A percentile compares a stretch with the other conserved stretches of the same genome.
These are phyloP conservation scores for Globisporangium lucens DNA, from an alignment of 352 stramenopile species.

Conservation along the genomic window DNA sequence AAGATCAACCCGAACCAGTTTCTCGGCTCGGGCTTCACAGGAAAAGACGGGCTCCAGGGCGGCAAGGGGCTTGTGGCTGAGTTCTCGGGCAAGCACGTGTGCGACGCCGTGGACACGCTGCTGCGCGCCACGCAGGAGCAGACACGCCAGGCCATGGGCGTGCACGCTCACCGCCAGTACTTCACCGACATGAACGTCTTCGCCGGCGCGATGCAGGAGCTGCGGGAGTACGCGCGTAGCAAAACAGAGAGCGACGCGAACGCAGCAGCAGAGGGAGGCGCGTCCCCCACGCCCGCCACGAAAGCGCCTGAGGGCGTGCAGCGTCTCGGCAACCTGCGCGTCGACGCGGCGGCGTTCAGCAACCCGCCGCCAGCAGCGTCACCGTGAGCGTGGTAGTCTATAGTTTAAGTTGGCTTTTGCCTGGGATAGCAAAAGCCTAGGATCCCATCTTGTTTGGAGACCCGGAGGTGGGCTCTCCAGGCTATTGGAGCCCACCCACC, in stretches of 20 bases:
- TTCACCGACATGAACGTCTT: conserved; percentile 15
- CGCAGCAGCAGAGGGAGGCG: neutral
- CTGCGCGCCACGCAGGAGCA: conserved; percentile 9
- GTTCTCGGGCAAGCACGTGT: conserved; percentile 11
- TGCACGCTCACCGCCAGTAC: conserved; percentile 11
- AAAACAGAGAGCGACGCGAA: neutral
- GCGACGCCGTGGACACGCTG: conserved; percentile 11
- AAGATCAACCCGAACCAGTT: conserved; percentile 28
- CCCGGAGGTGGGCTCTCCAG: no score
- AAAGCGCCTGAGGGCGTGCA: conserved; percentile 10
- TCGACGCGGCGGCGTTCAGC: conserved; percentile 6
- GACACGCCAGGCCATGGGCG: conserved; percentile 10
- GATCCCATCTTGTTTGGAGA: neutral
- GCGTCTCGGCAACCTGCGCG: conserved; percentile 4
- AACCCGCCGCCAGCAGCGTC: neutral
- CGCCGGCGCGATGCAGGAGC: conserved; percentile 1
- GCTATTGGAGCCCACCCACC: no score
- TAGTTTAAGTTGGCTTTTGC: neutral
- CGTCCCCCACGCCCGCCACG: neutral
- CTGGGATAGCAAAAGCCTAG: neutral
- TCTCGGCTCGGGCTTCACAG: conserved; percentile 18
- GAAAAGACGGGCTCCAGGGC: conserved; percentile 7
- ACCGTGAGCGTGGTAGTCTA: neutral
- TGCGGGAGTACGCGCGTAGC: conserved; percentile 1
- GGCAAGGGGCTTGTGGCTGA: conserved; percentile 9